phyloP scores from a whole-genome alignment of 2,329 filamentous ascomycete genomes.

The Samsoniella hepiali region DNA sequence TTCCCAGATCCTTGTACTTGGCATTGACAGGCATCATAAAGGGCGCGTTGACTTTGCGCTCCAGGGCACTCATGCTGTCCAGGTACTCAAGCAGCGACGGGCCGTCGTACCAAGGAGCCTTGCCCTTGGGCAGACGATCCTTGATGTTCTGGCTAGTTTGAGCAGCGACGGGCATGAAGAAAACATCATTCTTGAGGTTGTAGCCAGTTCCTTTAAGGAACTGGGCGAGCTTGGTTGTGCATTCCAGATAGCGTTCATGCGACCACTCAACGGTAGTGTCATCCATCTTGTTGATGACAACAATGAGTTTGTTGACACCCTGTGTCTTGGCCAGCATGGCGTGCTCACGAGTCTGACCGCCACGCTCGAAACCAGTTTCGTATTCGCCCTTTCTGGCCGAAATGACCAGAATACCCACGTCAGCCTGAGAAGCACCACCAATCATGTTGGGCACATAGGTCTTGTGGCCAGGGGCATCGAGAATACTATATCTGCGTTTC shows the following conservation, averaged over 20 bases:
- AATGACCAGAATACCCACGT: slow-evolving; percentile 93
- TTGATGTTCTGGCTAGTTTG: slow-evolving; percentile 86
- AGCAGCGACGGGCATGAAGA: slow-evolving; percentile 94
- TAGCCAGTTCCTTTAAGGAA: slow-evolving; percentile 94
- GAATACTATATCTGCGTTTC: slow-evolving; percentile 91
- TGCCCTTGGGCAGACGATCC: slow-evolving; percentile 71
- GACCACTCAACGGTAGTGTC: slow-evolving; percentile 96
- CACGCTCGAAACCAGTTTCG: slow-evolving; percentile 95
- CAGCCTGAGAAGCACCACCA: slow-evolving; percentile 86
- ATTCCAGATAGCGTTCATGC: slow-evolving; percentile 88
- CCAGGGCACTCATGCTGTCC: slow-evolving; percentile 87
- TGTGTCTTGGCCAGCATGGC: slow-evolving; percentile 97
- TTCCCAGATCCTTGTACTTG: slow-evolving; percentile 97
- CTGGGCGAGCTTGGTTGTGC: slow-evolving; percentile 77
- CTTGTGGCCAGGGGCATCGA: slow-evolving; percentile 97
- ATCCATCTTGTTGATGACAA: slow-evolving; percentile 99
- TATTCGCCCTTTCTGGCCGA: slow-evolving; percentile 97
- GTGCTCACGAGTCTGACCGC: slow-evolving; percentile 95
- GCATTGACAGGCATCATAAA: slow-evolving; percentile 99
- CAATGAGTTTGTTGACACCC: slow-evolving; percentile 92
- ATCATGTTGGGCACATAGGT: slow-evolving; percentile 99
- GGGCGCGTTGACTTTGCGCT: slow-evolving; percentile 93
- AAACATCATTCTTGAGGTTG: slow-evolving; percentile 88
- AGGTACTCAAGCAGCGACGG: slow-evolving; percentile 93
- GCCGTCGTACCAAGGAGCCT: slow-evolving; percentile 80